phyloP scores from a whole-genome alignment of 331 rosid genomes.

The Cucumis variabilis region DNA sequence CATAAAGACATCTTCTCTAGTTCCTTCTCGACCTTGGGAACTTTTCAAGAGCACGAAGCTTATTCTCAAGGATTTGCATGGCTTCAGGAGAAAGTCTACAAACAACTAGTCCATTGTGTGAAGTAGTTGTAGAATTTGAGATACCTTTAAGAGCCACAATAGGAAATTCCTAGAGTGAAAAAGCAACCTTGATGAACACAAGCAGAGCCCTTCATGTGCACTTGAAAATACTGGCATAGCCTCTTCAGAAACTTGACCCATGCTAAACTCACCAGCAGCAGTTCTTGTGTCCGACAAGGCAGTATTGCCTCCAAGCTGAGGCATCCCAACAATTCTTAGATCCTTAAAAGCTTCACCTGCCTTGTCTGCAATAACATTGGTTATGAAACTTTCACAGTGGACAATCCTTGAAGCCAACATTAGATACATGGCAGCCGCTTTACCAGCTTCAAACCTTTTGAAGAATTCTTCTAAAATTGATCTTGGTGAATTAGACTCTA shows the following conservation, averaged over 20 bases:
- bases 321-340: slow-evolving; percentile 97
- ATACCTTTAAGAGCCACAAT: slow-evolving; percentile 71
- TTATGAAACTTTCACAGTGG: slow-evolving; percentile 80
- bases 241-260: slow-evolving; percentile 99
- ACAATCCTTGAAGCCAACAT: slow-evolving; percentile 90
- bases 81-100: slow-evolving; percentile 92
- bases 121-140: slow-evolving; percentile 58
- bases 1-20: slow-evolving; percentile 97
- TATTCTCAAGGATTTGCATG: slow-evolving; percentile 90
- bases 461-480: slow-evolving; percentile 94
- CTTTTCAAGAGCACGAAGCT: slow-evolving; percentile 81
- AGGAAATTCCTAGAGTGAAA: slow-evolving; percentile 97
- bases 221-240: slow-evolving; percentile 98
- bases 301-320: slow-evolving; percentile 89
- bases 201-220: slow-evolving; percentile 97
- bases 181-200: slow-evolving; percentile 91
- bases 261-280: slow-evolving; percentile 92
- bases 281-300: slow-evolving; percentile 86
- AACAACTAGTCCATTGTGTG: slow-evolving; percentile 68
- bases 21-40: slow-evolving; percentile 88
- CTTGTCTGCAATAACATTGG: slow-evolving; percentile 80
- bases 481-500: slow-evolving; percentile 82
- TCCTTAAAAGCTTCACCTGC: slow-evolving; percentile 99
- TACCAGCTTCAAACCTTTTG: slow-evolving; percentile 93
- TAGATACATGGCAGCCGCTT: slow-evolving; percentile 97